Evolutionary conservation across 305 asterid species (phyloP).

Genomic region (Fraxinus dipetala): DNA sequence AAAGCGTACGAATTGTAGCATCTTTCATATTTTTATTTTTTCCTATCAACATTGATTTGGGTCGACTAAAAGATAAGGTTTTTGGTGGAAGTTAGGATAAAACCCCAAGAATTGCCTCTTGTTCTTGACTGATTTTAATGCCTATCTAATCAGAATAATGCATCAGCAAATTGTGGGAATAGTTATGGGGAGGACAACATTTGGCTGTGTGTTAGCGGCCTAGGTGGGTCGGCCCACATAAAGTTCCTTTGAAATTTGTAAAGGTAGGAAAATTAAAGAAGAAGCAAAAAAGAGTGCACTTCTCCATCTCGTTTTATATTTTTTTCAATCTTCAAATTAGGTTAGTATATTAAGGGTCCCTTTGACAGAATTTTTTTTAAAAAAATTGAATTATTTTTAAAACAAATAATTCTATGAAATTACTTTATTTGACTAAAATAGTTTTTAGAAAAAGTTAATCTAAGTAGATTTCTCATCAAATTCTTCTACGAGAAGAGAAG

Average conservation of each 20-base stretch:
- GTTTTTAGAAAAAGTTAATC: too few species aligned
- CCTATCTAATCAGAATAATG: slow-evolving; percentile 20
- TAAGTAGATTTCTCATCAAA: too few species aligned
- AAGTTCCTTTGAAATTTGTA: not conserved
- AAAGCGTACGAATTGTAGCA: not conserved
- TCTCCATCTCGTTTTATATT: too few species aligned
- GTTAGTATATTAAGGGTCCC: not conserved
- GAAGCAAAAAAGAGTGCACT: not conserved
- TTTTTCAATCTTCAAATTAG: not conserved
- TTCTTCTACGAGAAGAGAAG: too few species aligned
- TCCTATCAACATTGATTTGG: not conserved
- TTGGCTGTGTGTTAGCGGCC: not conserved
- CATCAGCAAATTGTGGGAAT: slow-evolving; percentile 7
- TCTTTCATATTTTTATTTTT: not conserved
- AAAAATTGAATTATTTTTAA: too few species aligned
- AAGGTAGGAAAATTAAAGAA: not conserved
- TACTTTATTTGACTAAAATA: too few species aligned
- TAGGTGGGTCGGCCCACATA: too few species aligned
- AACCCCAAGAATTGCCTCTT: not conserved
- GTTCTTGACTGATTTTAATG: not conserved
- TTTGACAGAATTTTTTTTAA: not conserved
- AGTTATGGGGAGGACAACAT: slow-evolving; percentile 13
- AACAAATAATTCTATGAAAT: too few species aligned
- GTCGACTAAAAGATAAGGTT: not conserved
- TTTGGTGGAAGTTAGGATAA: not conserved